Evolutionary conservation across 192 early-diverging fungal genomes (phyloP), one percentile per base, ranked within the genome.

Genomic region (Podila verticillata): DNA sequence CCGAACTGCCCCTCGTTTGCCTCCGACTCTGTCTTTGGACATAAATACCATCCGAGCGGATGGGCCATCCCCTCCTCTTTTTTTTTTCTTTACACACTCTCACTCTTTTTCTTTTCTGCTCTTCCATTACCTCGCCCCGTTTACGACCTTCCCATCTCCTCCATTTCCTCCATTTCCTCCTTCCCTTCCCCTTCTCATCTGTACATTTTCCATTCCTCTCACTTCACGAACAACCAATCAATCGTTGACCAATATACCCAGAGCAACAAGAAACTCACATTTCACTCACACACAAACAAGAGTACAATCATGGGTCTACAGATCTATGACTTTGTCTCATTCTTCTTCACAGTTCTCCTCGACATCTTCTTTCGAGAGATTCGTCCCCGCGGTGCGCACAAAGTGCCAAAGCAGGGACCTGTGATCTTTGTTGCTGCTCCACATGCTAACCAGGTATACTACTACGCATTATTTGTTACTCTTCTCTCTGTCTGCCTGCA

Each of bases 291-390:
- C 9, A 17, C 48, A 32, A 31, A 30, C 48, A 56, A 34, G 6
- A 32, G 54, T 19, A n/a, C 66, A 68, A 51, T 48, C 73, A 84
- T 84, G 83, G 60, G 72, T 70, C 78, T 84, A 36, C 83, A 84
- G 68, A 68, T 87, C 63, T 95, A 95, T 81, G 93, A 95, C 82
- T 56, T 92, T 59, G 85, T 89, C 35, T 77, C 87, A 7, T 85
- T 82, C 77, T 87, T 95, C 73, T 94, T 92, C 79, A 90, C 85
- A 54, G 75, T 88, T 13, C 83, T 93, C 5, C 83, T 94, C 24
- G 89, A 89, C 48, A 84, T 95, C 80, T 96, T 96, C 75, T 97
- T 98, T 74, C 84, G 96, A 30, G 98, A 99, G 84, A 92, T 99
- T 63, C 89, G 91, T 44, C 89, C 90, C 20, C 87, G 95, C 28